Conservation (phyloP, 805 yeast species). For the Starmerella kuoi region DNA sequence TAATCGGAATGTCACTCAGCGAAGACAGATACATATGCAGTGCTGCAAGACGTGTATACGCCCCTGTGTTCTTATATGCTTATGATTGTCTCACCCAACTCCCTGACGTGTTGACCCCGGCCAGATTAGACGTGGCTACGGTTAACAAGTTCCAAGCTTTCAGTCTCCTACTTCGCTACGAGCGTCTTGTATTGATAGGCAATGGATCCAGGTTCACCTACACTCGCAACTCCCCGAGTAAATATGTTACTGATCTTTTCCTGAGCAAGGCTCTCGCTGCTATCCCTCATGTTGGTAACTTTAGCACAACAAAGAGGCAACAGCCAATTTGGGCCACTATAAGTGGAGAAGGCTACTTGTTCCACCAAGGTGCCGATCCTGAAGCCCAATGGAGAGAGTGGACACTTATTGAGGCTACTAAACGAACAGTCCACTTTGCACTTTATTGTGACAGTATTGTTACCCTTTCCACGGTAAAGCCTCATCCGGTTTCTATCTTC, state of each 20-base stretch:
- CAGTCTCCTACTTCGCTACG: slow-evolving; percentile 24
- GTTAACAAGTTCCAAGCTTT: slow-evolving; percentile 26
- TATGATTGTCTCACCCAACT: slow-evolving; percentile 18
- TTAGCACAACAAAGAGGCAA: slow-evolving; percentile 5
- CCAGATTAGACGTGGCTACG: slow-evolving; percentile 13
- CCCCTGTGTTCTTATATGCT: slow-evolving; percentile 20
- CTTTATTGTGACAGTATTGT: slow-evolving; percentile 24
- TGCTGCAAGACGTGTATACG: slow-evolving; percentile 19
- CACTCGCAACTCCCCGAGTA: slow-evolving; percentile 15
- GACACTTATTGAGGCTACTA: slow-evolving; percentile 36
- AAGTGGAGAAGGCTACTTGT: slow-evolving; percentile 21
- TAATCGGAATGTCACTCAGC: slow-evolving; percentile 26
- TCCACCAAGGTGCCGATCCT: slow-evolving; percentile 24
- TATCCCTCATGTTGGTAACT: slow-evolving; percentile 19
- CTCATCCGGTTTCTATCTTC: slow-evolving; percentile 23
- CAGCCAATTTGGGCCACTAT: slow-evolving; percentile 25
- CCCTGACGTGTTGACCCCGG: slow-evolving; percentile 5
- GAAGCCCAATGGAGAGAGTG: slow-evolving; percentile 36
- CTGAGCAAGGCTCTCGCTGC: slow-evolving; percentile 20
- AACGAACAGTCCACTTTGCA: slow-evolving; percentile 26
- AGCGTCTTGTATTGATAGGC: slow-evolving; percentile 21
- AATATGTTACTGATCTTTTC: slow-evolving; percentile 22
- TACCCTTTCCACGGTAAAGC: slow-evolving; percentile 10
- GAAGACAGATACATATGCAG: slow-evolving; percentile 10
- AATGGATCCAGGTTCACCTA: slow-evolving; percentile 11